phyloP scores from a whole-genome alignment of 1,139 yeast species.

The Blastobotrys proliferans region DNA sequence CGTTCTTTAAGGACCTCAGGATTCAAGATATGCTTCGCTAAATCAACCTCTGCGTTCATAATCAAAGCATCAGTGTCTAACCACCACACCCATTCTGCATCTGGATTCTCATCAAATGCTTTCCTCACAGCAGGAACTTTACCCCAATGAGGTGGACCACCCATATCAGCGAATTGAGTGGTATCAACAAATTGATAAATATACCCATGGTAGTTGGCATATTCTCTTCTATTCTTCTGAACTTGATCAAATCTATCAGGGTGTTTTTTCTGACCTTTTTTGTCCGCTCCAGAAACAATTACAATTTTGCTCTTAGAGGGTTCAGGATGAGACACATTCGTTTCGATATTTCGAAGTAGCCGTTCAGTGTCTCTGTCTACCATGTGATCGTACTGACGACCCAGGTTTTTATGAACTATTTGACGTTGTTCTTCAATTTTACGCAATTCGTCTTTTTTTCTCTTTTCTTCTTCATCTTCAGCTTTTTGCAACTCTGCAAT shows the following conservation, averaged over 20 bases:
- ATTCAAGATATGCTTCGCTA: constrained; percentile 31
- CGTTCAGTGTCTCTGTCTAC: constrained; percentile 23
- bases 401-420: constrained; percentile 30
- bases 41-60: constrained; percentile 29
- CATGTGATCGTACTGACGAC: constrained; percentile 22
- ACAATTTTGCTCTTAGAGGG: constrained; percentile 32
- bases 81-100: constrained; percentile 38
- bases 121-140: constrained; percentile 33
- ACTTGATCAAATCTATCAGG: constrained; percentile 25
- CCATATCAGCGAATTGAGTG: constrained; percentile 18
- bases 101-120: constrained; percentile 29
- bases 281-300: constrained; percentile 31
- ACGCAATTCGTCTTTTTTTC: too few relatives aligned
- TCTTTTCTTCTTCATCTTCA: background rate
- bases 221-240: constrained; percentile 31
- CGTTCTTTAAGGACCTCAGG: constrained; percentile 29
- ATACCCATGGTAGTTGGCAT: constrained; percentile 33
- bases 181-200: constrained; percentile 29
- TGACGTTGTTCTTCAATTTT: constrained; percentile 27
- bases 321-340: constrained; percentile 29
- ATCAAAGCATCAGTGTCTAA: constrained; percentile 33
- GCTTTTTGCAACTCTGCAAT: background rate
- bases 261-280: constrained; percentile 18
- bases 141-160: constrained; percentile 29
- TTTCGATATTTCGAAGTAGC: constrained; percentile 21